Base-by-base conservation (phyloP, 495 filamentous ascomycete genomes). In the Pyrenopolyporus hunteri region DNA sequence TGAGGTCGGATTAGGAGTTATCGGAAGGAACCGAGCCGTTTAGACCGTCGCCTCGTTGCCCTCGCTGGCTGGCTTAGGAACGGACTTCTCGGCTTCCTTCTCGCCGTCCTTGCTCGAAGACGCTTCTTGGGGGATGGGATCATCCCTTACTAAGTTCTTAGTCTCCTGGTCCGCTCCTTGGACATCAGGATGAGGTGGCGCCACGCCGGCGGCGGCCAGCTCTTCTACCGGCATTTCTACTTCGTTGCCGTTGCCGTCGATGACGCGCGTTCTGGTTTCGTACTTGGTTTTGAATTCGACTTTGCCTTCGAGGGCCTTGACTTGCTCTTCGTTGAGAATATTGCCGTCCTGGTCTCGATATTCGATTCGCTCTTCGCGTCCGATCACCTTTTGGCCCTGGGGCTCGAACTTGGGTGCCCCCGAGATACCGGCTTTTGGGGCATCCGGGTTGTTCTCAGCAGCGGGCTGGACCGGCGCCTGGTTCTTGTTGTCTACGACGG, bases 261-360 rank as follows among this genome's bases (percentile, higher is more conserved):
- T 81, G 47, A 98, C 73, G 37, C 90, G 85, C 13, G 92, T 96
- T 51, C 89, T 83, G 7, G 93, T 95, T 78, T 97, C 93, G 69
- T 97, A 97, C 49, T 87, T 86, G 6, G 94, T 98, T 73, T 93
- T 87, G 76, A 98, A 97, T 57, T 89, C 89, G 20, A 98, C 92
- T 75, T 96, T 93, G 65, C 93, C 94, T 66, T 89, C 82, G 20
- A 98, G 84, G 1, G 85, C 87, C 64, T 88, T 84, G 37, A 98
- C 93, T 59, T 96, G 84, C 65, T 89, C 86, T 57, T 89, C 86
- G 64, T 93, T 79, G 16, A 98, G 80, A 33, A 98, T 66, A 65
- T 97, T 96, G 45, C 94, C 94, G 60, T 96, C 79, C 70, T 98
- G 91, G 70, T 98, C 94, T 36, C 94, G 87, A 74, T 96, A 98